A percentile compares a stretch with the other conserved stretches of the same genome.
These are phyloP conservation scores for Candida tallmaniae DNA, from an alignment of 805 yeast species.

Conservation along the genomic window DNA sequence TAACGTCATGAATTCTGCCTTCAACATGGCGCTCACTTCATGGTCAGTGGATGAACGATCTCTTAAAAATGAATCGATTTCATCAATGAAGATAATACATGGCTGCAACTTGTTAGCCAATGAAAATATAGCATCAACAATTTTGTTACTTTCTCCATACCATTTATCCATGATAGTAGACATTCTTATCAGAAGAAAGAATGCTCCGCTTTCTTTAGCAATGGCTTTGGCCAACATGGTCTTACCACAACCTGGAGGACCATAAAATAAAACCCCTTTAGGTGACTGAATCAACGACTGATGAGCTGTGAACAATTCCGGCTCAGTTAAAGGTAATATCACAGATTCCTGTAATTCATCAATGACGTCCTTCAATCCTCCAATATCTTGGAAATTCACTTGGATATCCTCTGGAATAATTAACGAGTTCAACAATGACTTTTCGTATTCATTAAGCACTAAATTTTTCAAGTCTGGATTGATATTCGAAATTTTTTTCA, in stretches of 20 bases:
- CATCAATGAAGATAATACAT: conserved; percentile 92
- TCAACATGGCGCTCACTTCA: conserved; percentile 90
- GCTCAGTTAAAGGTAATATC: conserved; percentile 73
- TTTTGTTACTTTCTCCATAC: conserved; percentile 95
- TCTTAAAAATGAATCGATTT: conserved; percentile 89
- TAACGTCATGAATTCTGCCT: conserved; percentile 95
- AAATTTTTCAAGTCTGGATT: conserved; percentile 56
- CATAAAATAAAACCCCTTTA: conserved; percentile 89
- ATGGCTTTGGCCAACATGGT: conserved; percentile 96
- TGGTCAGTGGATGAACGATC: conserved; percentile 83
- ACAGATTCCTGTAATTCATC: conserved; percentile 87
- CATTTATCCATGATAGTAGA: conserved; percentile 94
- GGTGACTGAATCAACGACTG: conserved; percentile 79
- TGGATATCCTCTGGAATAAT: conserved; percentile 81
- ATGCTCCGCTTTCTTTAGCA: conserved; percentile 89
- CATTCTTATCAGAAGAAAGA: conserved; percentile 86
- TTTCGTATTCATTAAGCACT: conserved; percentile 69
- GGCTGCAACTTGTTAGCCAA: conserved; percentile 88
- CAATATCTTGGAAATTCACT: conserved; percentile 75
- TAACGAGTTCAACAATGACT: conserved; percentile 68
- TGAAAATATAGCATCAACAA: conserved; percentile 88
- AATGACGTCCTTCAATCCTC: conserved; percentile 79
- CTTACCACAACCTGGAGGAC: conserved; percentile 98
- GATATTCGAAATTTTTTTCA: conserved; percentile 32
- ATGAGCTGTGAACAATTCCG: conserved; percentile 68